A percentile compares a stretch with the other conserved stretches of the same genome.
Conservation (phyloP, 305 asterid genomes). For the Fraxinus dipetala region DNA sequence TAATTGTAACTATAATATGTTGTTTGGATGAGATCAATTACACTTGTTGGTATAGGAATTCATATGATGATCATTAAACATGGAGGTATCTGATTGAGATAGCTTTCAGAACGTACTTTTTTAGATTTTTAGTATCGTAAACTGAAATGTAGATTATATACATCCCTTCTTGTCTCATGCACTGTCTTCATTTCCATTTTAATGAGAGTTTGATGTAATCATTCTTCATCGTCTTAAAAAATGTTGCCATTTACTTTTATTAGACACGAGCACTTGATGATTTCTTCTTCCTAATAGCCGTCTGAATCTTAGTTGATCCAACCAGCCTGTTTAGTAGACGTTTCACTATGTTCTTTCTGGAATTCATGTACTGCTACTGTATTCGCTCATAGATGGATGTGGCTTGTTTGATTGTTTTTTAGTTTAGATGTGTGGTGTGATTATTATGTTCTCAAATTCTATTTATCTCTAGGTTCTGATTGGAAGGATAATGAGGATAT, state of each 20-base stretch:
- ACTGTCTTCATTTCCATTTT: neutral
- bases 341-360: neutral
- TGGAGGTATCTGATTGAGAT: neutral
- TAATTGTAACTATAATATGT: constrained; percentile 1
- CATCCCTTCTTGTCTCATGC: neutral
- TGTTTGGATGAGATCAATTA: neutral
- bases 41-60: constrained; percentile 9
- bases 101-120: constrained; percentile 4
- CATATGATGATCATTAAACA: neutral
- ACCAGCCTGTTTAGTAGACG: neutral
- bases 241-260: neutral
- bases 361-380: neutral
- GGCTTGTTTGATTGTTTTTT: constrained; percentile 9
- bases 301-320: constrained; percentile 5
- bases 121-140: constrained; percentile 4
- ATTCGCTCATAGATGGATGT: constrained; percentile 1
- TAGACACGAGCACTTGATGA: constrained; percentile 11
- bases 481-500: neutral
- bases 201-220: constrained; percentile 15
- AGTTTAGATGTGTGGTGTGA: neutral
- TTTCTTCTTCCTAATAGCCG: constrained; percentile 8
- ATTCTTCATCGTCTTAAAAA: neutral
- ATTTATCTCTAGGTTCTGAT: neutral
- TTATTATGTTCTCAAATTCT: constrained; percentile 3
- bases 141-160: neutral